These are phyloP conservation scores for Euphorbia celastroides DNA, from an alignment of 441 rosid species.

Conservation along the genomic window DNA sequence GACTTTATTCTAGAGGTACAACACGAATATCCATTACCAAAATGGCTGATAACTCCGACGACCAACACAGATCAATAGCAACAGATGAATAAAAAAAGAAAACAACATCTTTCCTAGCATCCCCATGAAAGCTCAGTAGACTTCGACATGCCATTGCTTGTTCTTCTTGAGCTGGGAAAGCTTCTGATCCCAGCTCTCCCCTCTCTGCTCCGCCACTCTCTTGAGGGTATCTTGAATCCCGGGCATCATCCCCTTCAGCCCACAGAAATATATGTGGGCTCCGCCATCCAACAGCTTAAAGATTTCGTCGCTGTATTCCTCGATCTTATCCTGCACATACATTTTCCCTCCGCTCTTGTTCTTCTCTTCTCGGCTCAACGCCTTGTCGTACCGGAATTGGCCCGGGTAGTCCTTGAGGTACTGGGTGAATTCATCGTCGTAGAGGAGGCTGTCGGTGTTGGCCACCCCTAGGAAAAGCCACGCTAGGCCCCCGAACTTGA, in stretches of 20 bases:
- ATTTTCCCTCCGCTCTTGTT: constrained; percentile 90
- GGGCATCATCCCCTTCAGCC: constrained; percentile 98
- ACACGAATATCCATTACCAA: too few species aligned
- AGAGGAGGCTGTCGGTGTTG: constrained; percentile 88
- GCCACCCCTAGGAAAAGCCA: constrained; percentile 99
- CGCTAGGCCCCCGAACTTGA: constrained; percentile 78
- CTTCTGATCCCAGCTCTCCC: constrained; percentile 93
- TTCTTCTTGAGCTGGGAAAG: constrained; percentile 94
- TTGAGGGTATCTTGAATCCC: constrained; percentile 89
- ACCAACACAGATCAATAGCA: too few species aligned
- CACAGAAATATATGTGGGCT: constrained; percentile 94
- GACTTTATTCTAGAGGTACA: too few species aligned
- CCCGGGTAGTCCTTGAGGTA: constrained; percentile 72
- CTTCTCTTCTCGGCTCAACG: constrained; percentile 85
- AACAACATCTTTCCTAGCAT: neutral
- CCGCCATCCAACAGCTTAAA: constrained; percentile 80
- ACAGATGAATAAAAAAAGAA: too few species aligned
- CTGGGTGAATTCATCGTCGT: constrained; percentile 75
- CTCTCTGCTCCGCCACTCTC: constrained; percentile 83
- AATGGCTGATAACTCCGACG: too few species aligned
- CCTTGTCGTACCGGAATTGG: constrained; percentile 75
- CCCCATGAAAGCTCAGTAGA: constrained; percentile 40
- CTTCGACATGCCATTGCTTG: constrained; percentile 99
- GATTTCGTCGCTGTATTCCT: constrained; percentile 84
- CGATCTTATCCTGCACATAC: constrained; percentile 97